A percentile compares a stretch with the other conserved stretches of the same genome.
Evolutionary conservation across 2,329 filamentous ascomycete genomes (phyloP).

Genomic region (Penicillium brevicompactum): DNA sequence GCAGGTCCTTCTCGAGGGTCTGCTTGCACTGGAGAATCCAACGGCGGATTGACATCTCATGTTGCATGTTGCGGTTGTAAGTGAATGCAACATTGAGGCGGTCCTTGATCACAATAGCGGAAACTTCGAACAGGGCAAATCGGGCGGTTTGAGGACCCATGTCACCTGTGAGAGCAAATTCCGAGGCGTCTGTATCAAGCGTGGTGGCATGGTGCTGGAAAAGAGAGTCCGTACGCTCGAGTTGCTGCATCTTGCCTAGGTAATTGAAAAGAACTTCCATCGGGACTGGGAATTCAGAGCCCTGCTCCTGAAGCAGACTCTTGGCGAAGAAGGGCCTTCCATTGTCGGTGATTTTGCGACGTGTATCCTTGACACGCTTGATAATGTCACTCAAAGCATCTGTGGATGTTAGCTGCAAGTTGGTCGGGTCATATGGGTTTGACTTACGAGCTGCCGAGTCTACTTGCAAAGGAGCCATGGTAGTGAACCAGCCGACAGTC

Average conservation of each 20-base stretch:
- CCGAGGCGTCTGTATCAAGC: conserved; percentile 29
- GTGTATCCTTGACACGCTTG: conserved; percentile 42
- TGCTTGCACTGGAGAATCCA: conserved; percentile 48
- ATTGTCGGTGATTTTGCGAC: conserved; percentile 35
- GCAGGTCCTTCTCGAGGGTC: conserved; percentile 36
- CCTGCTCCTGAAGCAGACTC: conserved; percentile 32
- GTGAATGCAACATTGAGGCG: conserved; percentile 52
- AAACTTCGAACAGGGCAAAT: conserved; percentile 55
- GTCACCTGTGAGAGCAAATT: conserved; percentile 43
- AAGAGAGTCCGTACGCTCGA: conserved; percentile 48
- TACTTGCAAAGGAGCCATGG: conserved; percentile 47
- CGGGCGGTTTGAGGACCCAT: conserved; percentile 48
- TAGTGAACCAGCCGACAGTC: conserved; percentile 56
- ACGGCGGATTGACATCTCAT: conserved; percentile 43
- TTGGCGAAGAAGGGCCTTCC: conserved; percentile 40
- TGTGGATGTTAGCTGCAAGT: conserved; percentile 13
- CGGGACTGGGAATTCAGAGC: conserved; percentile 41
- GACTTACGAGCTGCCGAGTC: conserved; percentile 28
- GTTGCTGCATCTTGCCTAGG: conserved; percentile 43
- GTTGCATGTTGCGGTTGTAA: conserved; percentile 51
- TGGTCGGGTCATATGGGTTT: neutral
- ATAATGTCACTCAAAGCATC: conserved; percentile 34
- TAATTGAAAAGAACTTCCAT: conserved; percentile 47
- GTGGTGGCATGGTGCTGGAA: conserved; percentile 44
- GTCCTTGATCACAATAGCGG: conserved; percentile 51